These are phyloP conservation scores for Pichia sp. DNA, from an alignment of 1,139 yeast genomes.

Conservation along the genomic window DNA sequence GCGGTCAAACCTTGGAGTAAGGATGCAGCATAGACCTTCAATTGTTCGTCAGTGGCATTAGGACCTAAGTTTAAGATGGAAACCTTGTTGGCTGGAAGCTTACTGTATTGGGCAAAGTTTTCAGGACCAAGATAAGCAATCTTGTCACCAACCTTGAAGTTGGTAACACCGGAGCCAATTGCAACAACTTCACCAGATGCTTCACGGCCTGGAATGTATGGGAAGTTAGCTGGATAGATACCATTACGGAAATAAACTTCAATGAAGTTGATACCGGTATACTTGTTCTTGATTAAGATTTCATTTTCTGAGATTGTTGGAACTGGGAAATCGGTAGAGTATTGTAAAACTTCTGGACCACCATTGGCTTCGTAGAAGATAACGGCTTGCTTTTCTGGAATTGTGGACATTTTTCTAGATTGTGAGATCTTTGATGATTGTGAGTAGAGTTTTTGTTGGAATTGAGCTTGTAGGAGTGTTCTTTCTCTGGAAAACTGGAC, in stretches of 20 bases:
- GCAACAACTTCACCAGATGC: constrained; percentile 76
- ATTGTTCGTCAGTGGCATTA: constrained; percentile 42
- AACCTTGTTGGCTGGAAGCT: constrained; percentile 35
- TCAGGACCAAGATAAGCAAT: constrained; percentile 54
- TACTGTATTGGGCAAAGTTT: constrained; percentile 74
- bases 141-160: constrained; percentile 66
- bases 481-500: not conserved
- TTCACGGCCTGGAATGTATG: constrained; percentile 77
- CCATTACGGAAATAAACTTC: constrained; percentile 84
- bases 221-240: constrained; percentile 57
- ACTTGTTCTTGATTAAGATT: constrained; percentile 66
- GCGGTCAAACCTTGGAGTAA: constrained; percentile 80
- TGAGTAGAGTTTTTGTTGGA: not conserved
- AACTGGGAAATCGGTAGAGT: constrained; percentile 48
- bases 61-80: constrained; percentile 49
- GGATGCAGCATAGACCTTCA: constrained; percentile 58
- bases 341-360: constrained; percentile 53
- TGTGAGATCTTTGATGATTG: not conserved
- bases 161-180: constrained; percentile 58
- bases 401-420: constrained; percentile 15
- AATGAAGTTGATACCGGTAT: constrained; percentile 78
- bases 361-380: constrained; percentile 55
- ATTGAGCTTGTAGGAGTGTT: no score
- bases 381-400: constrained; percentile 62
- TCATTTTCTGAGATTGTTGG: constrained; percentile 56